Percentiles rank a stretch among this genome's conserved stretches.
Conservation (phyloP, 2,329 filamentous ascomycete species). For the Aspergillus quadrilineatus region DNA sequence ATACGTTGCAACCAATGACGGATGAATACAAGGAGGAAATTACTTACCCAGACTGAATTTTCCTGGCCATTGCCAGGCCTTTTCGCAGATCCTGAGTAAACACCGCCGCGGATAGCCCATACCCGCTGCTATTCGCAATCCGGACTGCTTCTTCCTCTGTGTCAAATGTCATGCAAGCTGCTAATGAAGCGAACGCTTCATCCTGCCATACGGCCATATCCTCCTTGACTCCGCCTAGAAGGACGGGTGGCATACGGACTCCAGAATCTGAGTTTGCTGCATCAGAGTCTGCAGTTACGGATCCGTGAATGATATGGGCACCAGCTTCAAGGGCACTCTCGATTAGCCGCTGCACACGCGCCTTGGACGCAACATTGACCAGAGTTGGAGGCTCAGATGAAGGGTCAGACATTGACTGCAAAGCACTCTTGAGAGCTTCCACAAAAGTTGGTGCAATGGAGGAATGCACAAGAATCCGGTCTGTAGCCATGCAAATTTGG, state of each 20-base stretch:
- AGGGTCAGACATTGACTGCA: constrained; percentile 34
- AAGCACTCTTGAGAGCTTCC: constrained; percentile 47
- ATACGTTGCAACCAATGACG: neutral
- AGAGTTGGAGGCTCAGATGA: constrained; percentile 40
- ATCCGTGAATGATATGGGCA: constrained; percentile 33
- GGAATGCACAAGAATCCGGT: constrained; percentile 65
- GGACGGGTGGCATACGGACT: constrained; percentile 60
- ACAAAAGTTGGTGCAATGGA: constrained; percentile 54
- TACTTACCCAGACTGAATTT: constrained; percentile 61
- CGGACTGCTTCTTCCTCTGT: constrained; percentile 63
- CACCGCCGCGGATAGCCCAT: constrained; percentile 68
- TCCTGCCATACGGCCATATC: constrained; percentile 72
- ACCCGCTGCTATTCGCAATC: constrained; percentile 76
- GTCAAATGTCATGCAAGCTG: constrained; percentile 64
- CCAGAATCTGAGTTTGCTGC: constrained; percentile 18
- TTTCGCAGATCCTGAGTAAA: constrained; percentile 67
- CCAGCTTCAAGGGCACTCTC: constrained; percentile 30
- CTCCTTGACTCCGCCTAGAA: constrained; percentile 64
- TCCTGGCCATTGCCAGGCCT: constrained; percentile 57
- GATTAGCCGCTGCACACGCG: constrained; percentile 40
- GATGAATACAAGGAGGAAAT: constrained; percentile 11
- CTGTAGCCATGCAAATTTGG: constrained; percentile 82
- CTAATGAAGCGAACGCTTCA: constrained; percentile 73
- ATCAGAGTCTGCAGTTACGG: constrained; percentile 7
- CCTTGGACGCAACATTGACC: constrained; percentile 45